Evolutionary conservation across 352 stramenopile species (phyloP).

Genomic region (Globisporangium parvum): DNA sequence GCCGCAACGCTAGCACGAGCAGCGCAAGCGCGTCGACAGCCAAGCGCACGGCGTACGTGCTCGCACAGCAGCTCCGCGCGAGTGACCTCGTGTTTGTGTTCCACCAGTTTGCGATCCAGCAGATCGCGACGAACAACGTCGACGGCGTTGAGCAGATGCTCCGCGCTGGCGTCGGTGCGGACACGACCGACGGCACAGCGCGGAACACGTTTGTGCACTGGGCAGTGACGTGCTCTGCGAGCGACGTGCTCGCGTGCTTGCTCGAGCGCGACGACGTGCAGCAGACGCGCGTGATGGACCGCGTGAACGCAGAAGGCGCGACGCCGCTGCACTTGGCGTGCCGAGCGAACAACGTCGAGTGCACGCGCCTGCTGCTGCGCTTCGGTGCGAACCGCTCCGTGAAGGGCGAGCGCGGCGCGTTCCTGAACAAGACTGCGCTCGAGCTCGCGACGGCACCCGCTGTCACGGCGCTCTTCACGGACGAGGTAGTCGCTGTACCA

Average conservation of each 20-base stretch:
- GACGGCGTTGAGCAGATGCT: slow-evolving; percentile 54
- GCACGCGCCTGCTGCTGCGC: slow-evolving; percentile 42
- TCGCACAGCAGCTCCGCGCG: slow-evolving; percentile 54
- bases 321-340: slow-evolving; percentile 76
- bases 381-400: slow-evolving; percentile 37
- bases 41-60: slow-evolving; percentile 45
- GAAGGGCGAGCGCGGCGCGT: slow-evolving; percentile 36
- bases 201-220: slow-evolving; percentile 74
- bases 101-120: slow-evolving; percentile 83
- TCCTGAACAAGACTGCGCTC: slow-evolving; percentile 43
- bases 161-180: slow-evolving; percentile 43
- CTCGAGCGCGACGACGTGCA: slow-evolving; percentile 33
- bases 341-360: slow-evolving; percentile 43
- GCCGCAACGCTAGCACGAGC: slow-evolving; percentile 1
- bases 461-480: slow-evolving; percentile 31
- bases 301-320: slow-evolving; percentile 58
- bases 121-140: slow-evolving; percentile 65
- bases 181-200: slow-evolving; percentile 43
- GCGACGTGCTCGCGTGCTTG: slow-evolving; percentile 42
- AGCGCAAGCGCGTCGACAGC: neutral
- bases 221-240: slow-evolving; percentile 68
- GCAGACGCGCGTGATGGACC: slow-evolving; percentile 34
- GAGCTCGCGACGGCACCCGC: slow-evolving; percentile 50
- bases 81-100: slow-evolving; percentile 73
- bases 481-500: slow-evolving; percentile 1